Evolutionary conservation across 768 basidiomycete species (phyloP), one percentile per base, ranked within the genome.

Genomic region (Mycena galericulata): DNA sequence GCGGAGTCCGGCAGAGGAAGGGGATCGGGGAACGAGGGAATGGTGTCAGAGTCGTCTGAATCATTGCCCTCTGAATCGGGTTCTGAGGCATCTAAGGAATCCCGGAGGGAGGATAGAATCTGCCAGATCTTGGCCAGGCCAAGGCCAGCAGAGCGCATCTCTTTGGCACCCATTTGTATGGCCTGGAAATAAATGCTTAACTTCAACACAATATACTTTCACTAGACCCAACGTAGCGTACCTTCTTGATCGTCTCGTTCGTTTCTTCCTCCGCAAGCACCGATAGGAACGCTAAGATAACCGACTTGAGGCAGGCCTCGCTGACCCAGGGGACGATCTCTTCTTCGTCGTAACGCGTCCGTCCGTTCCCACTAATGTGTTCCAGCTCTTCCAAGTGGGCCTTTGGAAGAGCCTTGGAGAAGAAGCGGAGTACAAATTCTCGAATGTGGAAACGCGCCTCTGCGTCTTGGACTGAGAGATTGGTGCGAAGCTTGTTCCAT

Each of bases 391-490:
- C 88, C 6, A 91, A 75, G 61, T 89, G 85, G 3, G 77, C 67
- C 68, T 84, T 83, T 53, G 87, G 75, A 45, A 80, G 73, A 14
- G 82, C 82, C 29, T 88, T 86, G 71, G 90, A 76, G 18, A 87
- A 62, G 30, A 82, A 80, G 1, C 93, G 85, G 51, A 92, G 74
- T 14, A 87, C 75, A 75, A 94, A 95, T 77, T 95, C 93, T 63
- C 93, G 88, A 46, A 94, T 90, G 71, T 88, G 81, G 51, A 94
- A 86, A 12, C 93, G 89, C 29, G 85, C 83, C 68, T 91, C 84
- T 1, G 85, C 88, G 43, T 87, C 86, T 1, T 80, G 73, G 41
- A 81, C 79, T 7, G 82, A 78, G 17, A 91, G 79, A 32, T 70
- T 72, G 15, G 83, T 80, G 1, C 80, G 81, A 8, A 92, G 75